phyloP scores from a whole-genome alignment of 805 yeast genomes.

The Saccharomycopsis javanensis region DNA sequence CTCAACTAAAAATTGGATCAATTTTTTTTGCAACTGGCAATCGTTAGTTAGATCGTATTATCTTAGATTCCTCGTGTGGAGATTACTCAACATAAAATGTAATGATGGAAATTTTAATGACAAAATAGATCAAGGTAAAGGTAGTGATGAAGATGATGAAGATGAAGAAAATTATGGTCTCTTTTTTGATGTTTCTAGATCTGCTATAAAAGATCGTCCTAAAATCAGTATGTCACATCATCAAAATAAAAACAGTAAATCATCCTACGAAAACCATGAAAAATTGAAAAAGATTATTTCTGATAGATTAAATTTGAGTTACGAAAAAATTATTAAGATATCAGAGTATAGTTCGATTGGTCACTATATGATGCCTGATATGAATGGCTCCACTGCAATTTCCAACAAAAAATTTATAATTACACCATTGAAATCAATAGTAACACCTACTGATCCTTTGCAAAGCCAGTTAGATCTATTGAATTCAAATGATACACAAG shows the following conservation, averaged over 20 bases:
- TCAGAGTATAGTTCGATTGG: slow-evolving; percentile 18
- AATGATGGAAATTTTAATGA: background rate
- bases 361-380: slow-evolving; percentile 18
- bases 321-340: slow-evolving; percentile 18
- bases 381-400: slow-evolving; percentile 18
- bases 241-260: background rate
- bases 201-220: background rate
- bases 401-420: slow-evolving; percentile 13
- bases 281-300: slow-evolving; percentile 13
- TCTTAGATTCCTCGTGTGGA: slow-evolving; percentile 58
- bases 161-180: slow-evolving; percentile 1
- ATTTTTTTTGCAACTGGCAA: slow-evolving; percentile 67
- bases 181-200: background rate
- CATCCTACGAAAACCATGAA: slow-evolving; percentile 10
- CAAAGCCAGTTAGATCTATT: background rate
- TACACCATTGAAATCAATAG: slow-evolving; percentile 7
- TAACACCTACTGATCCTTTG: background rate
- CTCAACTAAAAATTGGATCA: slow-evolving; percentile 39
- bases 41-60: slow-evolving; percentile 67
- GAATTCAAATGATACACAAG: background rate
- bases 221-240: background rate
- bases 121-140: background rate
- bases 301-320: slow-evolving; percentile 18
- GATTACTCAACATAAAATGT: slow-evolving; percentile 27
- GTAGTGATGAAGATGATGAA: background rate